These are phyloP conservation scores for Tuber calosporum DNA, from an alignment of 495 filamentous ascomycete genomes.

Conservation along the genomic window DNA sequence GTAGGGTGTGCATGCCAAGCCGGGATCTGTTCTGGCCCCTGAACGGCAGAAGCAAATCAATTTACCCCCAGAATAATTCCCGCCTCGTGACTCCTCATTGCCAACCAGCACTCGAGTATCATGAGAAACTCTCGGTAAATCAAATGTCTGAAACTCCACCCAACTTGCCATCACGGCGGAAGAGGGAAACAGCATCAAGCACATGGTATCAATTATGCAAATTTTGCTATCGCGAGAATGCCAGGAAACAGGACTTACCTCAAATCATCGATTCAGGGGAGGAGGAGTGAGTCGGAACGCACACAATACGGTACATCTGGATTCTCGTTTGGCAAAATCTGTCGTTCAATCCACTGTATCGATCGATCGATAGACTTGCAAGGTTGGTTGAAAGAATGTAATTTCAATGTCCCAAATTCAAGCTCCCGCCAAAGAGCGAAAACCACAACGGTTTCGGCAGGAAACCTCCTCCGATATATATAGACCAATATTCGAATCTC, in stretches of 20 bases:
- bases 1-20: not conserved
- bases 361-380: not conserved
- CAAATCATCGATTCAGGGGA: not conserved
- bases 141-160: not conserved
- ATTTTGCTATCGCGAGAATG: not conserved
- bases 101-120: not conserved
- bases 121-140: not conserved
- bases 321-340: not conserved
- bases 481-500: not conserved
- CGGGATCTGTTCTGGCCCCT: not conserved
- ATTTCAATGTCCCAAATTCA: not conserved
- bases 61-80: not conserved
- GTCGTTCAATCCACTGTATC: not conserved
- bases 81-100: not conserved
- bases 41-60: not conserved
- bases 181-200: not conserved
- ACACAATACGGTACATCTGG: not conserved
- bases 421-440: not conserved
- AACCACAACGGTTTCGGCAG: not conserved
- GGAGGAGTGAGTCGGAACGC: not conserved
- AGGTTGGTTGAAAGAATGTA: not conserved
- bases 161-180: not conserved
- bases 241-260: not conserved
- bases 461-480: not conserved
- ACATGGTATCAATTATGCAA: not conserved